A percentile compares a stretch with the other conserved stretches of the same genome.
Conservation (phyloP, 139 green algal genomes). For the Chlorella vulgaris region DNA sequence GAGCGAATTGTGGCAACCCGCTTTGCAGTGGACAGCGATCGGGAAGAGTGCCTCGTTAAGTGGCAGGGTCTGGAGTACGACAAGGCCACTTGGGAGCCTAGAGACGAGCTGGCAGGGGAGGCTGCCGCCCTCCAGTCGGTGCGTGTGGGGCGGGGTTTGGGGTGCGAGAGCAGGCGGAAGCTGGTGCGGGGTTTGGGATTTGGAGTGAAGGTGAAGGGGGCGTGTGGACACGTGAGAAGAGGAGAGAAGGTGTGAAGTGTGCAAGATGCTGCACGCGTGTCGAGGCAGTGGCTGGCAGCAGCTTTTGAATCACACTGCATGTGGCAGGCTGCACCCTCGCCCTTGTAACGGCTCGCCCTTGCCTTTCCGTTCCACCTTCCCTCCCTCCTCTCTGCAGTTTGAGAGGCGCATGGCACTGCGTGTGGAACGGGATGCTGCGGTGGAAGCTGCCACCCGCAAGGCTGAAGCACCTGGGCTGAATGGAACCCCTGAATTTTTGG, state of each 20-base stretch:
- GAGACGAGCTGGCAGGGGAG: neutral
- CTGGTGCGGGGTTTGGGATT: neutral
- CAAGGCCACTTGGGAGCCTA: constrained; percentile 31
- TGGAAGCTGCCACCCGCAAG: neutral
- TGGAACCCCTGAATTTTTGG: constrained; percentile 6
- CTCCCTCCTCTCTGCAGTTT: neutral
- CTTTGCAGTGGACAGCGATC: neutral
- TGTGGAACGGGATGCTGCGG: neutral
- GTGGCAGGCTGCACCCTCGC: neutral
- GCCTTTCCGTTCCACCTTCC: neutral
- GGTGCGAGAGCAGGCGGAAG: neutral
- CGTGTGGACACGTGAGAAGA: too few relatives aligned
- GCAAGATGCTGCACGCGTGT: too few relatives aligned
- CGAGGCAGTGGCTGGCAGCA: too few relatives aligned
- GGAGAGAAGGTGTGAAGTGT: too few relatives aligned
- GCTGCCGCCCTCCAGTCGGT: neutral
- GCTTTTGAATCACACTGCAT: neutral
- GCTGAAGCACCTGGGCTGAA: neutral
- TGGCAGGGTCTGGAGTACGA: constrained; percentile 35
- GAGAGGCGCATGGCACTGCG: constrained; percentile 29
- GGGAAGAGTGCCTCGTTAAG: constrained; percentile 27
- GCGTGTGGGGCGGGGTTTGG: neutral
- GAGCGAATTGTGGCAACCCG: constrained; percentile 21
- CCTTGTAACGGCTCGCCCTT: neutral
- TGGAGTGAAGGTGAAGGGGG: neutral